Evolutionary conservation across 2,329 filamentous ascomycete genomes (phyloP), one percentile per base, ranked within the genome.

Genomic region (Byssoonygena ceratinophila): DNA sequence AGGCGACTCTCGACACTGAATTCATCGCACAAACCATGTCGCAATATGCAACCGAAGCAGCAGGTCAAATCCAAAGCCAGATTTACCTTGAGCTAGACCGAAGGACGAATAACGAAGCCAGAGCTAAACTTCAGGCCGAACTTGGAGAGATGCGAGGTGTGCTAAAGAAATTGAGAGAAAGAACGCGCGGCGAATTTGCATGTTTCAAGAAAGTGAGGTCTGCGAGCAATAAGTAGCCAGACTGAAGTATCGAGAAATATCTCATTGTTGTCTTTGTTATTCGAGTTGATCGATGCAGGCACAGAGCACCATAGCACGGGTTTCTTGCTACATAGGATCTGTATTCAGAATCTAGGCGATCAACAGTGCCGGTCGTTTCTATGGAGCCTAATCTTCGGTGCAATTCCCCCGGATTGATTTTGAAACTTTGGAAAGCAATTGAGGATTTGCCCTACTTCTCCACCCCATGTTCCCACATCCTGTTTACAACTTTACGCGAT

Each of bases 1-100:
- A 98, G 70, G 94, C 94, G 1, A 98, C 92, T 0, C 80, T 98
- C 1, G 92, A 98, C 64, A 90, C 96, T 1, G 92, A 98, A 69
- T 97, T 98, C 64, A 83, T 97, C 53, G 87, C 90, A 0, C 92
- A 98, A 72, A 96, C 91, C 4, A 77, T 98, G 31, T 86, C 81
- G 55, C 84, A 90, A 60, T 98, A 94, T 68, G 92, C 87, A 0
- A 92, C 87, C 0, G 85, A 94, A 53, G 78, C 81, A 47, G 87
- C 89, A 2, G 82, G 82, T 6, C 82, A 90, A 64, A 77, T 87
- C 12, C 92, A 97, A 71, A 85, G 85, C 60, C 82, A 90, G 66
- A 91, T 98, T 45, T 98, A 97, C 68, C 81, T 92, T 58, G 88
- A 92, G 65, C 74, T 98, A 14, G 92, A 98, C 66, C 79, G 81